These are phyloP conservation scores for Epichloe bromicola DNA, from an alignment of 2,329 filamentous ascomycete genomes.

Conservation along the genomic window DNA sequence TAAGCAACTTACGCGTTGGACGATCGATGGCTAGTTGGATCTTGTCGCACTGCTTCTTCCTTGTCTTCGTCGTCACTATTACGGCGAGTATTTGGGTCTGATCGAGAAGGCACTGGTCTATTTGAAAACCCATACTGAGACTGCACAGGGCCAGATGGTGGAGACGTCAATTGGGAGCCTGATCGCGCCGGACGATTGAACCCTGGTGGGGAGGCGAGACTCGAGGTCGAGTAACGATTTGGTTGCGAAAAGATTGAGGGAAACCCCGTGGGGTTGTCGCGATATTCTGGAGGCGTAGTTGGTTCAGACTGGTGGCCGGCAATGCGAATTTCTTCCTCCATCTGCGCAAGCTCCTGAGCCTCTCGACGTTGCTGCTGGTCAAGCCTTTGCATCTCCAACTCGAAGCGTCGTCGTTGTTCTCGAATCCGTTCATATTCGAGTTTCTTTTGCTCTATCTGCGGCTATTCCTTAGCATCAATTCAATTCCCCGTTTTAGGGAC, in stretches of 20 bases:
- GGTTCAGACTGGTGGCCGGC: conserved; percentile 82
- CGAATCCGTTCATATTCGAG: conserved; percentile 83
- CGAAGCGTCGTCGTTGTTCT: conserved; percentile 78
- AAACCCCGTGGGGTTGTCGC: conserved; percentile 57
- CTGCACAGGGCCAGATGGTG: conserved; percentile 50
- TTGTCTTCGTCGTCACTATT: conserved; percentile 90
- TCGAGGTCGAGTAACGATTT: conserved; percentile 80
- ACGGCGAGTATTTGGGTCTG: conserved; percentile 72
- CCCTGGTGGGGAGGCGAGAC: conserved; percentile 69
- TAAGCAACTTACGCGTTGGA: conserved; percentile 60
- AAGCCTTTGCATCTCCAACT: conserved; percentile 82
- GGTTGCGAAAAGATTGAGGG: conserved; percentile 70
- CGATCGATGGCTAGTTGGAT: conserved; percentile 58
- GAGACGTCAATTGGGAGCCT: conserved; percentile 69
- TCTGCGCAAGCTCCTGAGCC: conserved; percentile 70
- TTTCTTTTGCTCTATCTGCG: conserved; percentile 84
- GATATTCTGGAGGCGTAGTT: conserved; percentile 89
- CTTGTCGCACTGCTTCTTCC: conserved; percentile 56
- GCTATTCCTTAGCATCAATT: neutral
- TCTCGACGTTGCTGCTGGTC: conserved; percentile 75
- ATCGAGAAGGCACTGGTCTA: conserved; percentile 57
- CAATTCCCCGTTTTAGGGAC: neutral
- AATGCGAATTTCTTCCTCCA: conserved; percentile 57
- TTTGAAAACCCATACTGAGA: conserved; percentile 39
- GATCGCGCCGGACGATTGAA: conserved; percentile 63